Evolutionary conservation across 768 basidiomycete species (phyloP), one percentile per base, ranked within the genome.

Genomic region (Polyporus arcularius): DNA sequence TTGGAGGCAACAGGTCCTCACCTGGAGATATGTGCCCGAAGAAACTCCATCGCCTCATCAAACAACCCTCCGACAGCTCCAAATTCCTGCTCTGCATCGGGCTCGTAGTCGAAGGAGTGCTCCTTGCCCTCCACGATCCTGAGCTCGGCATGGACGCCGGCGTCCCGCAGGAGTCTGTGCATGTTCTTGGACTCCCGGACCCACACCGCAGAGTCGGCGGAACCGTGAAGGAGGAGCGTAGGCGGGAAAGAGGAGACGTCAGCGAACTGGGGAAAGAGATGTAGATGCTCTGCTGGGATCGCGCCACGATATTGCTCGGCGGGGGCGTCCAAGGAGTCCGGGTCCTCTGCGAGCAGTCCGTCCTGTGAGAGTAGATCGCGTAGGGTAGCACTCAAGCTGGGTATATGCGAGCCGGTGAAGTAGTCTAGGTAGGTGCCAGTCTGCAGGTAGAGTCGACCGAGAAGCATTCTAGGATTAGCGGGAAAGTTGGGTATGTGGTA

Each of bases 391-490:
- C 84, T 87, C 16, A 88, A 69, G 60, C 84, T 83, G 21, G 79
- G 76, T 14, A 65, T 67, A 53, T 78, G 73, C 12, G 50, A 49
- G 14, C 79, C 78, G 0, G 85, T 85, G 65, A 79, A 83, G 64
- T 87, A 87, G 70, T 89, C 87, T 1, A 88, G 65, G 47, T 74
- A 82, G 3, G 67, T 68, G 16, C 86, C 88, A 16, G 82, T 74
- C 68, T 90, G 88, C 21, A 86, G 72, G 60, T 84, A 87, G 10
- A 88, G 72, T 4, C 84, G 78, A 14, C 77, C 70, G 45, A 89
- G 74, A 16, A 80, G 74, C 85, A 85, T 85, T 45, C 87, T 82
- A 4, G 83, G 82, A 65, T 86, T 85, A 1, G 84, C 81, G 4
- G 87, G 86, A 64, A 79, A 84, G 14, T 85, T 84, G 0, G 86